Evolutionary conservation across 2,329 filamentous ascomycete species (phyloP), one percentile per base, ranked within the genome.

Genomic region (Samsoniella hepiali): DNA sequence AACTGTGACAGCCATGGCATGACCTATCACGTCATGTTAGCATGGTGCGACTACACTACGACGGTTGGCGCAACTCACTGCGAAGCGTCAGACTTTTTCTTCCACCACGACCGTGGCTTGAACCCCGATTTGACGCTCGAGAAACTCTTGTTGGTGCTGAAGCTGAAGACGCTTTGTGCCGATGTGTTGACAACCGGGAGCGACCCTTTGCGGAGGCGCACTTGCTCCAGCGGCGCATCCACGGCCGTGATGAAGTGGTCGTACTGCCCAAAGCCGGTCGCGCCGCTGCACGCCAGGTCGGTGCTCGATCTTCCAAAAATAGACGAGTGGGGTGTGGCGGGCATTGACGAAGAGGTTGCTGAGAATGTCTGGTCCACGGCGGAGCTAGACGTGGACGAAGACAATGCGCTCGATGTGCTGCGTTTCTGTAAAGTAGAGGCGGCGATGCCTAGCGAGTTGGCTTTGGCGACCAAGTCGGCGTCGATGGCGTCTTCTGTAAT

Each of bases 1-100:
- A 80, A 56, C 84, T 80, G 64, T 81, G 81, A 68, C 86, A 88
- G 67, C 81, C 83, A 54, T 82, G 79, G 67, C 85, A 88, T 22
- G 80, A 81, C 65, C 85, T 87, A 61, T 17, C 34, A 8, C 27
- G 13, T 17, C 32, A 15, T 42, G 31, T 64, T 27, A 64, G 57
- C 13, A 40, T 13, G 27, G 22, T 47, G 9, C 27, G 27, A 5
- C 9, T 1, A 55, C 42, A 29, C 5, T 17, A n/a, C 7, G 13
- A 15, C 22, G n/a, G 71, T 40, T 40, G 38, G 38, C 69, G 70
- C 58, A 75, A 73, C 32, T 74, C 68, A 32, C 70, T 65, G 51
- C 5, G 54, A n/a, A 44, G 74, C 69, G 10, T 71, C 67, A 6
- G 75, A 67, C 69, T 76, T 79, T 62, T 75, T 79, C 65, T 72